These are phyloP conservation scores for Fusarium acutatum DNA, from an alignment of 2,329 filamentous ascomycete genomes.

Conservation along the genomic window DNA sequence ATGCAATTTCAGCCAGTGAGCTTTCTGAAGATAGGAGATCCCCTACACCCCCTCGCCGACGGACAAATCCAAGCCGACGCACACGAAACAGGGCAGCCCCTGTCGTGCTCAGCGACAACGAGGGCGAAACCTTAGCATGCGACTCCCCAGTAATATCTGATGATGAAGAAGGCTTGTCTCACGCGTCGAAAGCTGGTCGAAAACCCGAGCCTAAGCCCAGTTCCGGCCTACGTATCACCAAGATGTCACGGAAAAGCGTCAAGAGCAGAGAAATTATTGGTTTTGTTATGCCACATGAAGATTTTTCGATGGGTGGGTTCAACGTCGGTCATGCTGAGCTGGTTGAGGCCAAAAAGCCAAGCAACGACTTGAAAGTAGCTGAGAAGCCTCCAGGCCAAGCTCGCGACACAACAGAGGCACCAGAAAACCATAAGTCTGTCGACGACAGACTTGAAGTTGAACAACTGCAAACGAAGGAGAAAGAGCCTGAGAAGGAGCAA, in stretches of 20 bases:
- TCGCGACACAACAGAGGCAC: neutral
- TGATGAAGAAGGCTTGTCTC: neutral
- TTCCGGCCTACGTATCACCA: constrained; percentile 50
- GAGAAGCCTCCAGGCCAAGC: neutral
- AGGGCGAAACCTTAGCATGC: neutral
- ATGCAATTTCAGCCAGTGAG: neutral
- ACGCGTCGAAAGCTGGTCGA: neutral
- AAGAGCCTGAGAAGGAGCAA: neutral
- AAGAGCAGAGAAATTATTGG: constrained; percentile 60
- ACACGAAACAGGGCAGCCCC: constrained; percentile 4
- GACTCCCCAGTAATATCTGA: neutral
- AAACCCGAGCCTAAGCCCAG: constrained; percentile 8
- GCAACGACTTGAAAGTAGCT: neutral
- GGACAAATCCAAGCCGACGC: constrained; percentile 15
- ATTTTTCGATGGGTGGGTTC: constrained; percentile 17
- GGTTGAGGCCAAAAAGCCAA: neutral
- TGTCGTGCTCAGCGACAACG: constrained; percentile 14
- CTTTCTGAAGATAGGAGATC: neutral
- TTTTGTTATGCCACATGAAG: constrained; percentile 39
- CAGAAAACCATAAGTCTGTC: neutral
- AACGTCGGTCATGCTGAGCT: constrained; percentile 13
- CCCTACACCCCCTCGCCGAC: neutral
- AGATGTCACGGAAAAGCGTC: constrained; percentile 53
- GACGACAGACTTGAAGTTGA: neutral
- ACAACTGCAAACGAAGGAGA: neutral